Percentiles rank a stretch among this genome's conserved stretches.
phyloP scores from a whole-genome alignment of 164 flowering plant genomes.

The Macadamia integrifolia region DNA sequence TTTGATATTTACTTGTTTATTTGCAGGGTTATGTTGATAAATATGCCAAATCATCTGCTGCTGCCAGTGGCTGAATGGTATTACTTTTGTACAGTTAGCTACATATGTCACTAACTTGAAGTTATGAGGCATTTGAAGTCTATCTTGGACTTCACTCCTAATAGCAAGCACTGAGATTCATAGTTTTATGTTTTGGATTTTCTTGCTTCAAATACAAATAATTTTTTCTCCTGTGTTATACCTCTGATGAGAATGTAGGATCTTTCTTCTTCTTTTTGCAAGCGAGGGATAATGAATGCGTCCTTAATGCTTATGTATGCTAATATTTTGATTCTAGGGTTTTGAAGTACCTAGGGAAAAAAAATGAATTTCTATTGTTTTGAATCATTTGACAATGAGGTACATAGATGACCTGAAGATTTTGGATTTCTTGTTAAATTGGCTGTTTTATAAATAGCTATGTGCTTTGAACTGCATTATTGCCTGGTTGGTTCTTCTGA shows the following conservation, averaged over 20 bases:
- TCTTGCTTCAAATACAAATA: not conserved
- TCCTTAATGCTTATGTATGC: not conserved
- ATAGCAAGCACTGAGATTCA: not conserved
- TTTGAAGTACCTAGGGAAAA: no score
- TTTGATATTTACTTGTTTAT: slow-evolving; percentile 11
- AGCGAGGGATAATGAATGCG: slow-evolving; percentile 4
- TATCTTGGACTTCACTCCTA: not conserved
- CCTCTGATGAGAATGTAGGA: slow-evolving; percentile 2
- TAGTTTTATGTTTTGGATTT: no score
- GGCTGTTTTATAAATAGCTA: no score
- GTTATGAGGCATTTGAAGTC: not conserved
- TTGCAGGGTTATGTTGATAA: slow-evolving; percentile 82
- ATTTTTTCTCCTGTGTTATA: not conserved
- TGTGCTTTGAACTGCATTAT: no score
- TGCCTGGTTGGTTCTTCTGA: no score
- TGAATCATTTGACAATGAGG: no score
- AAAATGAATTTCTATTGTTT: no score
- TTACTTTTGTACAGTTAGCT: slow-evolving; percentile 13
- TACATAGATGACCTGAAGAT: no score
- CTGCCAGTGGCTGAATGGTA: slow-evolving; percentile 10
- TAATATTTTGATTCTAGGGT: not conserved
- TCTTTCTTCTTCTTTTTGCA: slow-evolving; percentile 3
- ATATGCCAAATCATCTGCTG: slow-evolving; percentile 56
- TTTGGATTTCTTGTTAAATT: no score
- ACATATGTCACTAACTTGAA: slow-evolving; percentile 10